phyloP scores from a whole-genome alignment of 352 stramenopile species.

The Phytophthora nicotianae region DNA sequence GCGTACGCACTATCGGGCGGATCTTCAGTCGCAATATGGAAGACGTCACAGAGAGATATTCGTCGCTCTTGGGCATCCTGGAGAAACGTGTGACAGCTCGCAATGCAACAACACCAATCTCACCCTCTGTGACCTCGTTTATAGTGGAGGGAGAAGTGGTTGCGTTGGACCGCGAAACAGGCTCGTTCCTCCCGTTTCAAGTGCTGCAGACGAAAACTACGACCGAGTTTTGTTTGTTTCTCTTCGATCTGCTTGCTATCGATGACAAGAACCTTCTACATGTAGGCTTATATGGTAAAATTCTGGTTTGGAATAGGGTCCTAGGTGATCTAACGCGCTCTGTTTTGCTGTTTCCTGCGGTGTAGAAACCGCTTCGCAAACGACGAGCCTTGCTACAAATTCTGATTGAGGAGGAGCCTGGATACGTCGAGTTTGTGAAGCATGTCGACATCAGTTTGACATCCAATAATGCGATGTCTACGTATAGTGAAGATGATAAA shows the following conservation, averaged over 20 bases:
- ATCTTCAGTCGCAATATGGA: conserved; percentile 90
- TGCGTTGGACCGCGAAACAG: conserved; percentile 56
- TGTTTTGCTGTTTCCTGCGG: conserved; percentile 7
- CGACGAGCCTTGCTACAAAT: conserved; percentile 47
- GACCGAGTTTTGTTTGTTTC: conserved; percentile 78
- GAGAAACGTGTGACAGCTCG: conserved; percentile 28
- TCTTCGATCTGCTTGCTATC: conserved; percentile 73
- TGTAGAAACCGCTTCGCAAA: conserved; percentile 47
- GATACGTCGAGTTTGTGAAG: conserved; percentile 72
- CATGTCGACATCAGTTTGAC: conserved; percentile 49
- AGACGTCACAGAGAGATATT: conserved; percentile 73
- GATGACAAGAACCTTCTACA: conserved; percentile 56
- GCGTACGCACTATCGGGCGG: conserved; percentile 21
- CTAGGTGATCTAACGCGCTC: background rate
- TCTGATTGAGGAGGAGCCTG: conserved; percentile 38
- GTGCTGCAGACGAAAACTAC: conserved; percentile 78
- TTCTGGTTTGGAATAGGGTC: background rate
- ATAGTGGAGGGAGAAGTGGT: conserved; percentile 84
- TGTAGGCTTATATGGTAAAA: conserved; percentile 19
- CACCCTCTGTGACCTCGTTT: conserved; percentile 36
- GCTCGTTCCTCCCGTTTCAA: conserved; percentile 72
- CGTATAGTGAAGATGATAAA: conserved; percentile 4
- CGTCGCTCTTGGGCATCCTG: conserved; percentile 55
- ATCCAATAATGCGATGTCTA: conserved; percentile 2
- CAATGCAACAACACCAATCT: conserved; percentile 7